These are phyloP conservation scores for Podospora didyma DNA, from an alignment of 495 filamentous ascomycete genomes.

Conservation along the genomic window DNA sequence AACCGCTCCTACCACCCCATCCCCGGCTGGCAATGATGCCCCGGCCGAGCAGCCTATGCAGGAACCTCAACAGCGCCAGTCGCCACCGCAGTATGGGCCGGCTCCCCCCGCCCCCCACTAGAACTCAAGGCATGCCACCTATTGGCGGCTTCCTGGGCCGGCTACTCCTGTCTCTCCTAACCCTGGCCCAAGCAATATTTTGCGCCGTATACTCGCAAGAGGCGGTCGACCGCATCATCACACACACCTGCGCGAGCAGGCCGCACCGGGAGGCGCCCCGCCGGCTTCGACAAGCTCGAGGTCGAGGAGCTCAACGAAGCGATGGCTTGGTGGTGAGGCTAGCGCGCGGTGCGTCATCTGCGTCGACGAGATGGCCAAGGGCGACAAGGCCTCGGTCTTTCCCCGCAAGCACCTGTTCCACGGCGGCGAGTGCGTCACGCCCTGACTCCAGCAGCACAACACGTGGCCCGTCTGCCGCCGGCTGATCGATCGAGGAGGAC, in stretches of 20 bases:
- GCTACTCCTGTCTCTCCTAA: constrained; percentile 25
- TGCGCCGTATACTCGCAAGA: constrained; percentile 84
- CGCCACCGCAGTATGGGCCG: background rate
- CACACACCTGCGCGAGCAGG: constrained; percentile 75
- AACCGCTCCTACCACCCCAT: background rate
- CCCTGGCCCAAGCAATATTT: constrained; percentile 45
- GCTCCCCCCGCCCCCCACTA: background rate
- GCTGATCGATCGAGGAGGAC: constrained; percentile 57
- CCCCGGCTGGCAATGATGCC: constrained; percentile 1
- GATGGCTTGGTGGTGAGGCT: constrained; percentile 46
- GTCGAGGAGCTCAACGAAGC: constrained; percentile 59
- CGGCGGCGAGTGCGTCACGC: constrained; percentile 62
- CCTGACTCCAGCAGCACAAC: constrained; percentile 79
- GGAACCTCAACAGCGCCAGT: background rate
- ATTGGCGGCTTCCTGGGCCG: background rate
- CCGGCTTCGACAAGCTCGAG: constrained; percentile 72
- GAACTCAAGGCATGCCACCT: no score
- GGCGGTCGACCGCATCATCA: constrained; percentile 83
- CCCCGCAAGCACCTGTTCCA: constrained; percentile 93
- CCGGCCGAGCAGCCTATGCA: constrained; percentile 1
- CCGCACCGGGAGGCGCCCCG: constrained; percentile 67
- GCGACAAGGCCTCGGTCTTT: constrained; percentile 68
- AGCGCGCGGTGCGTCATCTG: constrained; percentile 80
- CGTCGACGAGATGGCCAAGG: constrained; percentile 75
- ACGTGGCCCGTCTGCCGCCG: constrained; percentile 84